Conservation (phyloP, 306 rosid species). For the Corylus americana region DNA sequence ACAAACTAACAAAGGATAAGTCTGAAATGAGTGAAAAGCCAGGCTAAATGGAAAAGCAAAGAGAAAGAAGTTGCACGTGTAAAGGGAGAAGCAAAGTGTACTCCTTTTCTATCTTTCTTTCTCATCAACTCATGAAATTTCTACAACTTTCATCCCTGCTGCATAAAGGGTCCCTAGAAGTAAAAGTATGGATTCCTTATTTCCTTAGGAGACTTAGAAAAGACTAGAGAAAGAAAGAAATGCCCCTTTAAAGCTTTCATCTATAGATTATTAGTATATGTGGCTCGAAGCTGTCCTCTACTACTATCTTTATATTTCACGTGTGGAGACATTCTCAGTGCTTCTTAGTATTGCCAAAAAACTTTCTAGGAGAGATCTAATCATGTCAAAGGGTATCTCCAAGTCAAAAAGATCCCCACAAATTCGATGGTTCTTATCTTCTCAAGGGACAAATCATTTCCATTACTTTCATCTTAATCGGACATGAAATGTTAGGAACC, state of each 20-base stretch:
- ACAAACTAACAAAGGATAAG: neutral
- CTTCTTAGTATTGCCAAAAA: constrained; percentile 17
- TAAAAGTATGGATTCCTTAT: neutral
- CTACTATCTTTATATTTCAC: constrained; percentile 17
- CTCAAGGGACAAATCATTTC: constrained; percentile 30
- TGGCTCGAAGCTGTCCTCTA: constrained; percentile 6
- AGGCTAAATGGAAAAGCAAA: neutral
- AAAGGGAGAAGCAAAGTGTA: constrained; percentile 21
- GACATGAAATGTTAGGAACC: no score
- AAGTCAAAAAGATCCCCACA: constrained; percentile 30
- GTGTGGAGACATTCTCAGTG: constrained; percentile 35
- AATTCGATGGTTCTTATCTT: constrained; percentile 33
- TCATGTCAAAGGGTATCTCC: constrained; percentile 16
- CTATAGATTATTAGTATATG: neutral
- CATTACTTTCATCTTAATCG: neutral
- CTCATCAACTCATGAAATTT: constrained; percentile 15
- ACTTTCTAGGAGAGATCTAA: constrained; percentile 26
- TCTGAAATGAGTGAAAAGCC: constrained; percentile 21
- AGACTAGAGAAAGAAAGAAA: constrained; percentile 9
- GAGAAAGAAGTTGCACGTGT: constrained; percentile 13
- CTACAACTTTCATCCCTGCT: constrained; percentile 9
- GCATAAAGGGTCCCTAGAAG: neutral
- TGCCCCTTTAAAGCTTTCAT: neutral
- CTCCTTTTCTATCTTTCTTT: neutral
- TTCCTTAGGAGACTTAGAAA: neutral